Conservation (phyloP, 331 rosid species). For the Saraca asoca region DNA sequence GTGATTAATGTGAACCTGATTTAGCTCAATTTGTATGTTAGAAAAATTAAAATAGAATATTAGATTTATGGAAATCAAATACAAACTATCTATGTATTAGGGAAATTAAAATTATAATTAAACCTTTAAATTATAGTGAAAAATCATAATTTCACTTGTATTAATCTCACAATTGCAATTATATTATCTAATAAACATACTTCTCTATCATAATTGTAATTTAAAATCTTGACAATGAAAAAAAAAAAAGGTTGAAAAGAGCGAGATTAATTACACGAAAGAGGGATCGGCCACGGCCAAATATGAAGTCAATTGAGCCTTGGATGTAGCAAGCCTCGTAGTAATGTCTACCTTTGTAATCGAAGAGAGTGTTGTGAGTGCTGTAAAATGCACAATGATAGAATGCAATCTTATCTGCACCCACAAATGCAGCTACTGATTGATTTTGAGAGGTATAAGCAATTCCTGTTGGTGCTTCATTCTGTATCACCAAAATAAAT, state of each 20-base stretch:
- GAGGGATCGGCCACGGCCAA: constrained; percentile 76
- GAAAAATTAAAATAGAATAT: too few relatives aligned
- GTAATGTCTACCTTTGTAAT: constrained; percentile 85
- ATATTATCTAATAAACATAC: too few relatives aligned
- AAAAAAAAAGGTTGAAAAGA: neutral
- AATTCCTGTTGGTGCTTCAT: constrained; percentile 90
- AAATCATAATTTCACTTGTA: too few relatives aligned
- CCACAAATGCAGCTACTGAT: constrained; percentile 84
- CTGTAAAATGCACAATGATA: constrained; percentile 89
- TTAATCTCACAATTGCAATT: too few relatives aligned
- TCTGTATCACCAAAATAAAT: constrained; percentile 39
- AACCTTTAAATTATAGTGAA: too few relatives aligned
- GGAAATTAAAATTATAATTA: too few relatives aligned
- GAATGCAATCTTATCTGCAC: constrained; percentile 70
- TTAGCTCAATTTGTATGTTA: too few relatives aligned
- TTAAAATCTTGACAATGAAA: neutral
- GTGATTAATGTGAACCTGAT: too few relatives aligned
- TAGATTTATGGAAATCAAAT: too few relatives aligned
- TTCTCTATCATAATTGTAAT: too few relatives aligned
- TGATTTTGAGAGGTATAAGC: constrained; percentile 94
- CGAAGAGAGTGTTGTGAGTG: constrained; percentile 90
- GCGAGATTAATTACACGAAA: constrained; percentile 46
- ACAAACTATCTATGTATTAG: too few relatives aligned
- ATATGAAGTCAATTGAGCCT: constrained; percentile 95
- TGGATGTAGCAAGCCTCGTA: constrained; percentile 76